Conservation (phyloP, 2,329 filamentous ascomycete genomes). For the Sarocladium kiliense region DNA sequence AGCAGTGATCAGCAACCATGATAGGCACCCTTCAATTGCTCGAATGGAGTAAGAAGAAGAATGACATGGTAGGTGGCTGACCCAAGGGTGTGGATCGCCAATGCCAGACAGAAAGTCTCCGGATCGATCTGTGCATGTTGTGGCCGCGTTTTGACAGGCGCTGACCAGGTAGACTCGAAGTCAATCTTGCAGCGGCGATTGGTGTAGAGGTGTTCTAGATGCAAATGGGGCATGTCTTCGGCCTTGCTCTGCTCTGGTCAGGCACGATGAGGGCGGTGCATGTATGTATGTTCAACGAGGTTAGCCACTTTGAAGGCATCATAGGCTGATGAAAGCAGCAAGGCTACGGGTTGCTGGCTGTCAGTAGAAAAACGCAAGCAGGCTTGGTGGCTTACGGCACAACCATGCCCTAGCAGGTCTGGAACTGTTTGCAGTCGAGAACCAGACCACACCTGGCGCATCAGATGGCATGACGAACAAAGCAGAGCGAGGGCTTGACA, state of each 20-base stretch:
- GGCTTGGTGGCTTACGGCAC: too few relatives aligned
- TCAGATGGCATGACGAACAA: neutral
- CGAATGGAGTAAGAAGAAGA: neutral
- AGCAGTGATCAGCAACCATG: neutral
- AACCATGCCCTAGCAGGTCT: neutral
- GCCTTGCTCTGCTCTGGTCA: neutral
- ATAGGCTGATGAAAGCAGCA: neutral
- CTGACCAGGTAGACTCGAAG: constrained; percentile 4
- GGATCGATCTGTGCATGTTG: neutral
- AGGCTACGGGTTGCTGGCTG: too few relatives aligned
- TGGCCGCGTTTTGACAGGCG: constrained; percentile 2
- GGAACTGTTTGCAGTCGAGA: neutral
- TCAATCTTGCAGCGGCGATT: constrained; percentile 2
- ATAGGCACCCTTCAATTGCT: neutral
- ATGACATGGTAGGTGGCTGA: constrained; percentile 5
- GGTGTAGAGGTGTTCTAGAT: neutral
- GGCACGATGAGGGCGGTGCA: too few relatives aligned
- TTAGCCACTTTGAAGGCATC: neutral
- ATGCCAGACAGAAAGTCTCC: constrained; percentile 7
- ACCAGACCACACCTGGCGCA: neutral
- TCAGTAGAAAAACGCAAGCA: too few relatives aligned
- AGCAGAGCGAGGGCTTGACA: neutral
- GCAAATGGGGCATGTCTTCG: neutral
- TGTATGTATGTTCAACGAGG: neutral
- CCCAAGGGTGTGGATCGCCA: constrained; percentile 2